Evolutionary conservation across 2,329 filamentous ascomycete genomes (phyloP).

Genomic region (Aspergillus felis): DNA sequence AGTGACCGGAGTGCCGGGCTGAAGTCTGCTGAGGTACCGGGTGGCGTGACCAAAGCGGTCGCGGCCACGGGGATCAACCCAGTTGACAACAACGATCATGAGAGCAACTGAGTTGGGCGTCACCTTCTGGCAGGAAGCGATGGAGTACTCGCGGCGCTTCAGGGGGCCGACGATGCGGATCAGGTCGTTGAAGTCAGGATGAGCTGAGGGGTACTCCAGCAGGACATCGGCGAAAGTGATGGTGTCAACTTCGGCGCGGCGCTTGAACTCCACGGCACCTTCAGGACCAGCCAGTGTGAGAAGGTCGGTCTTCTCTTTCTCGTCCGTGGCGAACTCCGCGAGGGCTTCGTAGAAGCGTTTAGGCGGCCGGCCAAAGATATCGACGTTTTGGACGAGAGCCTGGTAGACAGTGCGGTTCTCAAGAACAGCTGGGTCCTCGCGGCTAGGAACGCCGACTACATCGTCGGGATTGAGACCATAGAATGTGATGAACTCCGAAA

Average conservation of each 20-base stretch:
- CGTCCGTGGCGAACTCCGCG: slow-evolving; percentile 78
- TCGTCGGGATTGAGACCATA: slow-evolving; percentile 81
- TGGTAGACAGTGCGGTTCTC: slow-evolving; percentile 94
- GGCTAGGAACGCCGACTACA: slow-evolving; percentile 85
- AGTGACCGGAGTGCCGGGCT: slow-evolving; percentile 73
- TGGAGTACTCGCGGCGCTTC: slow-evolving; percentile 98
- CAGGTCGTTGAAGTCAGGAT: slow-evolving; percentile 82
- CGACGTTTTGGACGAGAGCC: slow-evolving; percentile 83
- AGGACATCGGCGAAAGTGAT: slow-evolving; percentile 88
- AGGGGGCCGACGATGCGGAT: slow-evolving; percentile 81
- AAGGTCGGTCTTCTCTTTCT: slow-evolving; percentile 76
- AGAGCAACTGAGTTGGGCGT: slow-evolving; percentile 84
- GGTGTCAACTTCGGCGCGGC: slow-evolving; percentile 83
- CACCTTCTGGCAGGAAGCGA: slow-evolving; percentile 93
- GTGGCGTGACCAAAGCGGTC: slow-evolving; percentile 91
- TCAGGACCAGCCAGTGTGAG: slow-evolving; percentile 71
- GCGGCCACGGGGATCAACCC: slow-evolving; percentile 83
- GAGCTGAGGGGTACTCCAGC: slow-evolving; percentile 84
- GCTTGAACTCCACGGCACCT: slow-evolving; percentile 87
- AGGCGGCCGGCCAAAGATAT: slow-evolving; percentile 93
- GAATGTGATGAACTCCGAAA: slow-evolving; percentile 80
- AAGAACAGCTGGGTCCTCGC: slow-evolving; percentile 67
- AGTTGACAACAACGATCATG: slow-evolving; percentile 96
- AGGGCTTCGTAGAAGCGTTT: slow-evolving; percentile 97
- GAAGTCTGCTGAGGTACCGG: slow-evolving; percentile 75